These are phyloP conservation scores for Plenodomus biglobosus DNA, from an alignment of 2,329 filamentous ascomycete species.

Conservation along the genomic window DNA sequence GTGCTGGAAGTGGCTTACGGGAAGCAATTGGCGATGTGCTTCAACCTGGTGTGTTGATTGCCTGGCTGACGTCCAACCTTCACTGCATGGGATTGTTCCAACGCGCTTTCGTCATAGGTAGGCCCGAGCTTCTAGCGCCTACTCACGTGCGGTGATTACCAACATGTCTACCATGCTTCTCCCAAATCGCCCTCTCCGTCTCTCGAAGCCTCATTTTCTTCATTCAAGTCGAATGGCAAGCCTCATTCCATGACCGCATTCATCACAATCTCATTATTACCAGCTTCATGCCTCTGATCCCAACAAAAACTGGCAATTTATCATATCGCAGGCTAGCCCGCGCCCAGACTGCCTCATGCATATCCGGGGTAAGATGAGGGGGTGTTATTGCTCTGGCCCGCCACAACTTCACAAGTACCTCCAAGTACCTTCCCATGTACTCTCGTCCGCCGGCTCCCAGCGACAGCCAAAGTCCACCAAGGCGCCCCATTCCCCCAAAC, in stretches of 20 bases:
- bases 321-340: constrained; percentile 4
- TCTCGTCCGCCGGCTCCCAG: too few species aligned
- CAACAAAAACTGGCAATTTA: constrained; percentile 23
- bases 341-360: constrained; percentile 8
- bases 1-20: neutral
- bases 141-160: constrained; percentile 34
- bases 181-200: neutral
- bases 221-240: constrained; percentile 1
- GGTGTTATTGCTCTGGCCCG: constrained; percentile 2
- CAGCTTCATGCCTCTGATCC: constrained; percentile 6
- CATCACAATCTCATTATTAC: neutral
- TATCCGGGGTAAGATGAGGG: constrained; percentile 18
- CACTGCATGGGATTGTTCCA: neutral
- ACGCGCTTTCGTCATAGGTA: constrained; percentile 37
- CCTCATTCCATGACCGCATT: neutral
- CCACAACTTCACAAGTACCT: constrained; percentile 7
- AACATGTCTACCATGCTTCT: neutral
- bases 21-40: neutral
- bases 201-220: constrained; percentile 4
- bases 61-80: neutral
- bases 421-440: constrained; percentile 22
- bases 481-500: neutral
- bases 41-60: neutral
- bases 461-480: neutral
- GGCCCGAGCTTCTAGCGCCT: constrained; percentile 28